These are phyloP conservation scores for Xylaria bambusicola DNA, from an alignment of 495 filamentous ascomycete genomes.

Conservation along the genomic window DNA sequence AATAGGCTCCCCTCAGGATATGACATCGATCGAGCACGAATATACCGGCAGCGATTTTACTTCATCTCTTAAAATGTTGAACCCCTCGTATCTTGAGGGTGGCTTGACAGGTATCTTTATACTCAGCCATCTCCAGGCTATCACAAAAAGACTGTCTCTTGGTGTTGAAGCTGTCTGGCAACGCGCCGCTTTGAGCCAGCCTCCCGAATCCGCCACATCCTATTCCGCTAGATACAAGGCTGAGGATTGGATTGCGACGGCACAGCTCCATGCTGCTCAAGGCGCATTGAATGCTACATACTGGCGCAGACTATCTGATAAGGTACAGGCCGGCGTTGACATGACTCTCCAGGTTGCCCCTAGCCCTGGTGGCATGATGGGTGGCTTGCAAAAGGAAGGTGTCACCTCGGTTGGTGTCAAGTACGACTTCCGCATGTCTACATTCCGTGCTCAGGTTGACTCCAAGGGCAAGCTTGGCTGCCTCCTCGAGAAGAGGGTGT, in stretches of 20 bases:
- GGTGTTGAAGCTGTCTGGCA: slow-evolving; percentile 95
- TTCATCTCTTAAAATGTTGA: slow-evolving; percentile 84
- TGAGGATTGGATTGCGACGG: slow-evolving; percentile 86
- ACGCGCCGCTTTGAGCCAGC: slow-evolving; percentile 70
- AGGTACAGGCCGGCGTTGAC: slow-evolving; percentile 93
- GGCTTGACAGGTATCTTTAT: slow-evolving; percentile 93
- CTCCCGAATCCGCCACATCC: slow-evolving; percentile 80
- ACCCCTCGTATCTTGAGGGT: slow-evolving; percentile 90
- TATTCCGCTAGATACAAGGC: slow-evolving; percentile 90
- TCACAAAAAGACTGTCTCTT: slow-evolving; percentile 84
- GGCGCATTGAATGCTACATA: slow-evolving; percentile 88
- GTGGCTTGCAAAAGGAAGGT: slow-evolving; percentile 75
- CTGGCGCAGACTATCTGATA: slow-evolving; percentile 92
- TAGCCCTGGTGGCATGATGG: slow-evolving; percentile 64
- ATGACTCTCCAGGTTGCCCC: slow-evolving; percentile 85
- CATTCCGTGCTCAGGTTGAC: slow-evolving; percentile 94
- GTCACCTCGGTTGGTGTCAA: slow-evolving; percentile 90
- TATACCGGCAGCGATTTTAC: slow-evolving; percentile 92
- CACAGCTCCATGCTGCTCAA: slow-evolving; percentile 77
- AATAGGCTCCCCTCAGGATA: slow-evolving; percentile 65
- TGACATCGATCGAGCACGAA: slow-evolving; percentile 90
- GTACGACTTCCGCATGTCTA: slow-evolving; percentile 95
- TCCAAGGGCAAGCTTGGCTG: slow-evolving; percentile 90
- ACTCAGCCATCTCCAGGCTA: slow-evolving; percentile 88
- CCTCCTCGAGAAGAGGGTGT: slow-evolving; percentile 92